A percentile compares a stretch with the other conserved stretches of the same genome.
Conservation (phyloP, 257 asterid species). For the Solanum etuberosum region DNA sequence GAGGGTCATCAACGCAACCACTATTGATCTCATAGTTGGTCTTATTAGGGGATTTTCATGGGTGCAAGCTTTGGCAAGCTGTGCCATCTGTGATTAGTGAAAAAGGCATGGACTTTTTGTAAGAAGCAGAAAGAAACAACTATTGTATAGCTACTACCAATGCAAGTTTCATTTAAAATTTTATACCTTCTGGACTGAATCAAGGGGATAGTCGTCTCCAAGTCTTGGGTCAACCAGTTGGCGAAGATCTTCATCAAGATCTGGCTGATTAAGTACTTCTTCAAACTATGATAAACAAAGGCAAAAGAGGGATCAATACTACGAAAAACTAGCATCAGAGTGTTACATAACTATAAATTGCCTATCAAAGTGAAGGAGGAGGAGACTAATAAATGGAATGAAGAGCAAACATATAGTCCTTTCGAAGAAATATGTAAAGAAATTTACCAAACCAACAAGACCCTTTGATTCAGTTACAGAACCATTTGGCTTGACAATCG, state of each 20-base stretch:
- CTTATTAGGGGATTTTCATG: conserved; percentile 78
- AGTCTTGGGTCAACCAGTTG: conserved; percentile 67
- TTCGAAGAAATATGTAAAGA: background rate
- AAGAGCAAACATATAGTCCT: background rate
- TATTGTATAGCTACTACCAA: background rate
- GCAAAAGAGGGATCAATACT: background rate
- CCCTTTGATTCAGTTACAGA: conserved; percentile 69
- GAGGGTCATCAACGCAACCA: conserved; percentile 82
- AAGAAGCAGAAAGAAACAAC: background rate
- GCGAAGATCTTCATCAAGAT: conserved; percentile 36
- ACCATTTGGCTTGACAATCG: conserved; percentile 52
- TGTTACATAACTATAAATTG: background rate
- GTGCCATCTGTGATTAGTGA: conserved; percentile 44
- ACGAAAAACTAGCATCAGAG: background rate
- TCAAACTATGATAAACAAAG: conserved; percentile 46
- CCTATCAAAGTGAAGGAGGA: background rate
- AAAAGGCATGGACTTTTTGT: background rate
- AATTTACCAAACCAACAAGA: conserved; percentile 68
- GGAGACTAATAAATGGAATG: background rate
- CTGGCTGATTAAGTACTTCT: conserved; percentile 59
- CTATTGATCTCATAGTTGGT: conserved; percentile 84
- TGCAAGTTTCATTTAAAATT: background rate
- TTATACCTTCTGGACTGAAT: conserved; percentile 60
- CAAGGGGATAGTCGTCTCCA: conserved; percentile 60
- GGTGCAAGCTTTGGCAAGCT: conserved; percentile 82